Conservation (phyloP, 73 alveolate species). For the Stentor coeruleus region DNA sequence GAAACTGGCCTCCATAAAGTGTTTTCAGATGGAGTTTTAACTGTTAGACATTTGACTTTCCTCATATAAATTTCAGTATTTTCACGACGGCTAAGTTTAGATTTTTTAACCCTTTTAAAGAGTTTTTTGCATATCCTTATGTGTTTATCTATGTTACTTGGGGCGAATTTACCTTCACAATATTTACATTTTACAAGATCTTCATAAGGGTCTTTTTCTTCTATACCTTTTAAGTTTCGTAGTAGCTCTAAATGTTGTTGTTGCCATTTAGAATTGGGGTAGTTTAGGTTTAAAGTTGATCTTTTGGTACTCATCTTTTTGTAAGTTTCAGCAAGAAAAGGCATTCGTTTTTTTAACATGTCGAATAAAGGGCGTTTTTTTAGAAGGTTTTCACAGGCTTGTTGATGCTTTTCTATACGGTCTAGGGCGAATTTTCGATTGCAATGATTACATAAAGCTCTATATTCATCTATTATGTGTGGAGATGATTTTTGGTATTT, state of each 20-base stretch:
- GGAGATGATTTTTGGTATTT: background rate
- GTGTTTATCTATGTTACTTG: conserved; percentile 55
- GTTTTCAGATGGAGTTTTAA: background rate
- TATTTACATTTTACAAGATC: conserved; percentile 53
- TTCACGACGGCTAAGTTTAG: conserved; percentile 38
- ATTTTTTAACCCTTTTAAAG: conserved; percentile 48
- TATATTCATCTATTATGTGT: background rate
- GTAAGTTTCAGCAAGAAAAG: background rate
- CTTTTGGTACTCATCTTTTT: background rate
- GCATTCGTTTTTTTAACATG: background rate
- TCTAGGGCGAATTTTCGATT: background rate
- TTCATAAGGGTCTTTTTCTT: background rate
- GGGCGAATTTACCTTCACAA: conserved; percentile 56
- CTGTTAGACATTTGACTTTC: background rate
- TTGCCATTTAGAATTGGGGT: conserved; percentile 26
- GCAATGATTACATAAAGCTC: background rate
- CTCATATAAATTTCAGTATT: background rate
- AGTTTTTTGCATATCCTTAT: conserved; percentile 59
- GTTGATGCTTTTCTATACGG: conserved; percentile 5
- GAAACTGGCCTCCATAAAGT: background rate
- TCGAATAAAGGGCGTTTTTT: conserved; percentile 15
- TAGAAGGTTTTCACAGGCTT: background rate
- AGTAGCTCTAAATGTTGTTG: conserved; percentile 19
- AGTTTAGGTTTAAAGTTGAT: background rate
- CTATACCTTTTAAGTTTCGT: background rate